These are phyloP conservation scores for Colletotrichum horii DNA, from an alignment of 2,329 filamentous ascomycete species.

Conservation along the genomic window DNA sequence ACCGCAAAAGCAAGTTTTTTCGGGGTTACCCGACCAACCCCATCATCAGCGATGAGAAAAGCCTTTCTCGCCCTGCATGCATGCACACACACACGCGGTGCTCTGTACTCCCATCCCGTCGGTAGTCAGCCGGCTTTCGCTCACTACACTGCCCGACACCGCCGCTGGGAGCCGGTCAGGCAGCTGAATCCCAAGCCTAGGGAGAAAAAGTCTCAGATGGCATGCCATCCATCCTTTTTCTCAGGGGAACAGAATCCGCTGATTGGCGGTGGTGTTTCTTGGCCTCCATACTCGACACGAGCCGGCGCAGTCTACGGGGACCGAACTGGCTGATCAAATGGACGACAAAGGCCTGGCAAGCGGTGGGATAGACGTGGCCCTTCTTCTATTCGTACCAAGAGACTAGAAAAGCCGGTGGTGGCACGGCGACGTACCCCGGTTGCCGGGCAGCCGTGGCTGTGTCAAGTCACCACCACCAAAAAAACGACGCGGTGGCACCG, in stretches of 20 bases:
- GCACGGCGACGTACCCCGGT: background rate
- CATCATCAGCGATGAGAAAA: background rate
- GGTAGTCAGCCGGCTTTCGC: background rate
- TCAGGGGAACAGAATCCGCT: background rate
- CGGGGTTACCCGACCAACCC: background rate
- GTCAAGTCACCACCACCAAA: background rate
- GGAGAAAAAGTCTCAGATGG: background rate
- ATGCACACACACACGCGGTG: background rate
- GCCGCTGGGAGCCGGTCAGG: background rate
- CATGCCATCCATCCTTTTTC: background rate
- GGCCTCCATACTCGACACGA: background rate
- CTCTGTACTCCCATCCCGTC: background rate
- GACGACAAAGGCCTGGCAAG: background rate
- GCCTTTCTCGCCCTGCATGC: background rate
- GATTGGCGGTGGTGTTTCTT: background rate
- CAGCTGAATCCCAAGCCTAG: background rate
- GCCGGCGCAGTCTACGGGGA: background rate
- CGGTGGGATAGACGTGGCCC: background rate
- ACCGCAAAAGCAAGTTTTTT: background rate
- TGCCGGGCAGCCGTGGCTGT: constrained; percentile 6
- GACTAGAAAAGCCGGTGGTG: background rate
- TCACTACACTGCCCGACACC: background rate
- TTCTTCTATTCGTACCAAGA: background rate
- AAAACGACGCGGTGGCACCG: background rate
- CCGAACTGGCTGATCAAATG: background rate